A percentile compares a stretch with the other conserved stretches of the same genome.
These are phyloP conservation scores for Cladosporium sp. DNA, from an alignment of 2,329 filamentous ascomycete species.

Conservation along the genomic window DNA sequence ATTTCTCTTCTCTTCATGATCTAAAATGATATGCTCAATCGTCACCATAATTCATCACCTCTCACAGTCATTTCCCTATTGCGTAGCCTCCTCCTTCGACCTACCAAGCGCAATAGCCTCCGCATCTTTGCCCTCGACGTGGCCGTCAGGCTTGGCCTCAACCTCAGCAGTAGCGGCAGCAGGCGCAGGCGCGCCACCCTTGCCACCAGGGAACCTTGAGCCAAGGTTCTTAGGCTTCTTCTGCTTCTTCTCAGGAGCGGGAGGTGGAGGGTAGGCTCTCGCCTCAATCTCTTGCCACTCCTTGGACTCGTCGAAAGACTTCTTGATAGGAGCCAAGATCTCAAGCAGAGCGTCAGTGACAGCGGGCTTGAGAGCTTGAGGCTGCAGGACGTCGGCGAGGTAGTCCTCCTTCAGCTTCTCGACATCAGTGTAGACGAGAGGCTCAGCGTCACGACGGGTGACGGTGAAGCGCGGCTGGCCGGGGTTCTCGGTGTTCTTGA, in stretches of 20 bases:
- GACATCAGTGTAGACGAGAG: slow-evolving; percentile 75
- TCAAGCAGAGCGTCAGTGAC: slow-evolving; percentile 68
- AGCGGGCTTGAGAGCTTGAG: slow-evolving; percentile 83
- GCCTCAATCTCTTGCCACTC: slow-evolving; percentile 77
- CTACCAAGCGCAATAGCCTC: slow-evolving; percentile 39
- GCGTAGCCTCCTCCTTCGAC: slow-evolving; percentile 28
- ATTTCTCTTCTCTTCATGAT: neutral
- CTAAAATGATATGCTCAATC: neutral
- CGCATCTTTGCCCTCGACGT: slow-evolving; percentile 40
- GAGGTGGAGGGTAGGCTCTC: slow-evolving; percentile 74
- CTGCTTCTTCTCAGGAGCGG: slow-evolving; percentile 61
- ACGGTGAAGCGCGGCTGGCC: slow-evolving; percentile 62
- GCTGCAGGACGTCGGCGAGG: slow-evolving; percentile 61
- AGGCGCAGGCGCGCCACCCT: slow-evolving; percentile 19
- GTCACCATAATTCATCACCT: slow-evolving; percentile 6
- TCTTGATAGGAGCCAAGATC: slow-evolving; percentile 73
- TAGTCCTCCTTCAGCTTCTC: slow-evolving; percentile 76
- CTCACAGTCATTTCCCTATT: neutral
- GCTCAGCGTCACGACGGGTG: slow-evolving; percentile 61
- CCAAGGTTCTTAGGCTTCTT: slow-evolving; percentile 72
- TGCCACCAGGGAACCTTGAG: slow-evolving; percentile 55
- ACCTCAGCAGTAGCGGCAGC: slow-evolving; percentile 28
- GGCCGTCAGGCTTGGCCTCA: slow-evolving; percentile 43
- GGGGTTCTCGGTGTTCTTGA: slow-evolving; percentile 43
- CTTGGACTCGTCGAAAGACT: slow-evolving; percentile 62